Evolutionary conservation across 768 basidiomycete species (phyloP), one percentile per base, ranked within the genome.

Genomic region (Suillus spraguei): DNA sequence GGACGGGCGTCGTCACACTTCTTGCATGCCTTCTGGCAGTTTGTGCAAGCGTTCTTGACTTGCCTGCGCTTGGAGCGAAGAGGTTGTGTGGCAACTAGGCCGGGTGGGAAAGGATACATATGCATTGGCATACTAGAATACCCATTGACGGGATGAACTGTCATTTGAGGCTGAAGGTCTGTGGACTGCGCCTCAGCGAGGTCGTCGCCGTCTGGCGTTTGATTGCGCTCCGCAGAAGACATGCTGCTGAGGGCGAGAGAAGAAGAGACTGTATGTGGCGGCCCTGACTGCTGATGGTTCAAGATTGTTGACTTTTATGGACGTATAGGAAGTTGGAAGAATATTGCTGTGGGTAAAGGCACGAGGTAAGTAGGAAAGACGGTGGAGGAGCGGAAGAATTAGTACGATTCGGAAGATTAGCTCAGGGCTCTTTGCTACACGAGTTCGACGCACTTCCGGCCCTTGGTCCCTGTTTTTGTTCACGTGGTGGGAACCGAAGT

Each of bases 1-100:
- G 95, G 95, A 66, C 95, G 85, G 69, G 90, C 93, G 69, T 93
- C 92, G 77, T 94, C 93, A 73, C 92, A 94, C 75, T 94, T 93
- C 82, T 94, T 94, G 83, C 91, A 94, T 3, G 92, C 90, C 74
- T 92, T 93, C 76, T 94, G 93, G 72, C 93, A 94, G 67, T 91
- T 91, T 38, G 92, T 94, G 76, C 93, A 94, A 60, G 92, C 92
- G 67, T 93, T 94, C 83, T 94, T 94, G 80, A 94, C 93, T 71
- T 94, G 92, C 60, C 89, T 82, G 67, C 92, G 91, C 77, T 94
- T 94, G 44, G 89, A 81, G 67, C 88, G 88, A 64, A 83, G 80
- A 28, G 83, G 80, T 66, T 83, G 81, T 62, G 78, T 67, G 63
- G 82, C 70, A 69, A 77, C 70, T 74, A 80, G 67, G 65, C 81